Base-by-base conservation (phyloP, 352 stramenopile genomes). In the Thalassiosira oceanica region DNA sequence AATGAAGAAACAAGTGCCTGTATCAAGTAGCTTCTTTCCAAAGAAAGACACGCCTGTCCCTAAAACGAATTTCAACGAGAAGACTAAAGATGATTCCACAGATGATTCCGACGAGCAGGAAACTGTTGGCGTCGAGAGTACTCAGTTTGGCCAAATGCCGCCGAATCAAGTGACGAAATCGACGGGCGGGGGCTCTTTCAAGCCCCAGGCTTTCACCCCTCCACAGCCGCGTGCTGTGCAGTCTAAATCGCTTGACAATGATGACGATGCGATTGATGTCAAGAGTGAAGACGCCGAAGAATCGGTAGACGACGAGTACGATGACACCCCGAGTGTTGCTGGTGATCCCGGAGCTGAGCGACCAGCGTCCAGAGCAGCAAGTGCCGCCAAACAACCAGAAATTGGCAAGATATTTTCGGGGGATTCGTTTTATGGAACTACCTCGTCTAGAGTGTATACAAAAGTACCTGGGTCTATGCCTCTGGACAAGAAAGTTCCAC, bases 381-480 rank as follows among this genome's bases (percentile, higher is more conserved):
- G 41, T 41, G 23, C 56, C 42, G 18, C 18, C 2, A 49, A 21
- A 26, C 36, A 21, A 11, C 33, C 15, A 23, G 33, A 29, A 48
- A 60, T 23, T n/a, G n/a, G n/a, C 2, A 48, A 23, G n/a, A 43
- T 73, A 41, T 61, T 43, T 43, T 57, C 52, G 16, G 52, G 62
- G 27, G 43, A 73, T 41, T 73, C 62, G 10, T 73, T 73, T 41
- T 65, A 57, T 27, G 62, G 62, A 2, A 73, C 52, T 65, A 44
- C 36, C 23, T 65, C 62, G 6, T 65, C 62, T 27, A 64, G 62
- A 61, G 62, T 73, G 5, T 73, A 73, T 46, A 53, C 35, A 49
- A 49, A 24, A 20, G 46, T 46, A 44, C 46, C 36, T 52, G 53
- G 52, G 2, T 39, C 15, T 15, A 55, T 1, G 6, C 5, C 41